Base-by-base conservation (phyloP, 2,329 filamentous ascomycete species). In the Gliomastix tumulicola region DNA sequence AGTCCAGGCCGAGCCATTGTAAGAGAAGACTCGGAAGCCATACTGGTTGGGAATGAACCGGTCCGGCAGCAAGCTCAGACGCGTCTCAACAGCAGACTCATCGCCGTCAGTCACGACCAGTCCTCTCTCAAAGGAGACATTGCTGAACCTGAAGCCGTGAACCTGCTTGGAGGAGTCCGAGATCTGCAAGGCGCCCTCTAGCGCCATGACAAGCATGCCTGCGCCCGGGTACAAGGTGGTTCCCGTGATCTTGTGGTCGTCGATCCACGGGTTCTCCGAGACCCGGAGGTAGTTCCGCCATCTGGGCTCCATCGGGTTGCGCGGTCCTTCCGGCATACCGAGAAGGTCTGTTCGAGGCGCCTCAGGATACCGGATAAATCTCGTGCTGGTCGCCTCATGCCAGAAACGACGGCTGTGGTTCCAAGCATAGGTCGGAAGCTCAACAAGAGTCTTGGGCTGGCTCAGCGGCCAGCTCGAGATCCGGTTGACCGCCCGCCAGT, bases 261-360 rank as follows among this genome's bases (percentile, higher is more conserved):
- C 36, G 2, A 69, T 38, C 66, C 65, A 69, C 6, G 51, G 43
- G 3, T 48, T 38, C 11, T 49, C 49, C 3, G 37, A 31, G 2
- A 47, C 18, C 13, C 43, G 38, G 1, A 56, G 32, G n/a, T 44
- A 31, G 34, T 52, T 47, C 12, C 44, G 39, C 48, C 48, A 56
- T 1, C 39, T 39, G 7, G 48, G 46, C 35, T 53, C 47, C 7
- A 47, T 37, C 4, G 32, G 32, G 22, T 48, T 50, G 21, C 38
- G 45, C 21, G 12, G 7, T 10, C 19, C 25, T 10, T 17, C 25
- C 12, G 21, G 34, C n/a, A 36, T 16, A 21, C 34, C 34, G 4
- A 68, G 45, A 2, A 70, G 46, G 38, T 68, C 63, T 28, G 65
- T 57, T 0, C 57, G 49, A 0, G 55, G 47, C 33, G 56, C 51